phyloP scores from a whole-genome alignment of 805 yeast genomes.

The Saccharomycopsis microspora region DNA sequence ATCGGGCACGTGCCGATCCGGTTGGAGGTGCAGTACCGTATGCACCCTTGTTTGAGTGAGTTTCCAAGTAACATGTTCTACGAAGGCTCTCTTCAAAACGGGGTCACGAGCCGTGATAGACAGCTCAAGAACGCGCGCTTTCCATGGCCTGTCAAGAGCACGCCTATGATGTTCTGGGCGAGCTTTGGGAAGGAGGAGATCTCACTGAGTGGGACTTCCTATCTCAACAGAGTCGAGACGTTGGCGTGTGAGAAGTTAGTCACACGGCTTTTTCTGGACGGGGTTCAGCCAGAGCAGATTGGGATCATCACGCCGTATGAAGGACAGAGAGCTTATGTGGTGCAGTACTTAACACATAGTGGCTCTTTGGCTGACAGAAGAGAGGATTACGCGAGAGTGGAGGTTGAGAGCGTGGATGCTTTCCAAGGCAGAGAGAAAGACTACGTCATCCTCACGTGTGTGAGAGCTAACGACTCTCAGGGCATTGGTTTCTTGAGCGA shows the following conservation, averaged over 20 bases:
- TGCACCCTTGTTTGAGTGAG: constrained; percentile 83
- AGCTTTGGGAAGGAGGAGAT: constrained; percentile 84
- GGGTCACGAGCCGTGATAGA: constrained; percentile 73
- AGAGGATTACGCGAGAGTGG: constrained; percentile 58
- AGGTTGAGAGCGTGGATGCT: constrained; percentile 80
- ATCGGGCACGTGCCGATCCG: constrained; percentile 80
- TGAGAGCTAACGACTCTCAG: constrained; percentile 60
- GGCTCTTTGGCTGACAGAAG: constrained; percentile 45
- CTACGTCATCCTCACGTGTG: constrained; percentile 53
- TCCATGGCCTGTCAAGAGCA: constrained; percentile 84
- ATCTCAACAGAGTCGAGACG: constrained; percentile 79
- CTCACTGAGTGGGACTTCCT: constrained; percentile 71
- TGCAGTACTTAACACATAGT: constrained; percentile 65
- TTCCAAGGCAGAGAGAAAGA: constrained; percentile 73
- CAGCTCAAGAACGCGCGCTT: constrained; percentile 42
- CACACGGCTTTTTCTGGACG: constrained; percentile 62
- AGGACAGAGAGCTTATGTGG: constrained; percentile 79
- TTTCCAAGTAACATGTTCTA: constrained; percentile 87
- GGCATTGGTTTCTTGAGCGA: constrained; percentile 77
- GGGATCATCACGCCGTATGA: constrained; percentile 94
- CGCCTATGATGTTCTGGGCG: constrained; percentile 96
- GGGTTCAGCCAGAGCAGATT: constrained; percentile 68
- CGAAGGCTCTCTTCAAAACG: constrained; percentile 86
- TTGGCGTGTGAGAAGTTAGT: constrained; percentile 76
- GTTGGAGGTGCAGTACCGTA: constrained; percentile 86